A percentile compares a stretch with the other conserved stretches of the same genome.
These are phyloP conservation scores for Alloteropsis semialata DNA, from an alignment of 176 grass and related monocot genomes.

Conservation along the genomic window DNA sequence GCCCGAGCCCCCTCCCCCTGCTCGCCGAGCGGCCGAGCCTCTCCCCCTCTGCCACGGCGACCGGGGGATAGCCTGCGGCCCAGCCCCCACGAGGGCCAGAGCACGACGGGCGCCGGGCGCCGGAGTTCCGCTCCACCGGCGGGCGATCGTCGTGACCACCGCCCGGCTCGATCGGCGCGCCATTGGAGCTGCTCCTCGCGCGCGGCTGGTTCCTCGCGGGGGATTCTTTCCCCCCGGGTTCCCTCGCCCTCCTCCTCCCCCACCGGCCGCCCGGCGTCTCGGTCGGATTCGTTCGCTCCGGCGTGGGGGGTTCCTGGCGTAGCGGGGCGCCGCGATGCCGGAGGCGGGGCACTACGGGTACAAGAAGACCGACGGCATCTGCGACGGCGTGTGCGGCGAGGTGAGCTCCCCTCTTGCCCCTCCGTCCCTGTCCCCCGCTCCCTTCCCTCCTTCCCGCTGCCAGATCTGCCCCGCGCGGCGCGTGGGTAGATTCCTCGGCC, in stretches of 20 bases:
- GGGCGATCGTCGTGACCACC: too few species aligned
- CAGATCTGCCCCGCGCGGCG: constrained; percentile 41
- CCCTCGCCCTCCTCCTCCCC: neutral
- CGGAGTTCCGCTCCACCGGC: neutral
- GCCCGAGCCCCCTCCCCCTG: neutral
- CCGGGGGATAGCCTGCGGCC: neutral
- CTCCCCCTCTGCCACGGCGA: neutral
- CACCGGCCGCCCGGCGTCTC: neutral
- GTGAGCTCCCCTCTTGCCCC: constrained; percentile 32
- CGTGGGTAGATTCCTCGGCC: neutral
- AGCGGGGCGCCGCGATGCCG: constrained; percentile 44
- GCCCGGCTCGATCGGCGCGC: neutral
- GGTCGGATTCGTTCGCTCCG: constrained; percentile 28
- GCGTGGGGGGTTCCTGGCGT: neutral
- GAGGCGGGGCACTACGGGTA: constrained; percentile 60
- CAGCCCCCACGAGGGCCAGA: constrained; percentile 13
- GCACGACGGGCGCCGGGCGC: constrained; percentile 3
- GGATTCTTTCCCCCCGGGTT: neutral
- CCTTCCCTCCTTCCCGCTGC: neutral
- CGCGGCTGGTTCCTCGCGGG: neutral
- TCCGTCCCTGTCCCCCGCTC: neutral
- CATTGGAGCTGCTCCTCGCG: constrained; percentile 20
- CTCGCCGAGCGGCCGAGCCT: neutral
- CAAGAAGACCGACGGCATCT: constrained; percentile 86
- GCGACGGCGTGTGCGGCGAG: constrained; percentile 71